These are phyloP conservation scores for Colletotrichum kahawae DNA, from an alignment of 2,329 filamentous ascomycete genomes.

Conservation along the genomic window DNA sequence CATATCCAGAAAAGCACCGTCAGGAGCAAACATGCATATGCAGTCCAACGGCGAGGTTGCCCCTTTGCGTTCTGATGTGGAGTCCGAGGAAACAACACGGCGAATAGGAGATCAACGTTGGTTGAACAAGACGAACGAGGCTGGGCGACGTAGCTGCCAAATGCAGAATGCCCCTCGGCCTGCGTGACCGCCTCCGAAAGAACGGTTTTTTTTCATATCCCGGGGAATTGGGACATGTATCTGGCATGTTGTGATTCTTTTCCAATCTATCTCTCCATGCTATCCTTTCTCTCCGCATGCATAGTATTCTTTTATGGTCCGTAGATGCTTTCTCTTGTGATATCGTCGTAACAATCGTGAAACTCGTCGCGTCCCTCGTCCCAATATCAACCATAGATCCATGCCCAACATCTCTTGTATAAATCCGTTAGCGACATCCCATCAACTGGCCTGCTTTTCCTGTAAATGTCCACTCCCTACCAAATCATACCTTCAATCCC, in stretches of 20 bases:
- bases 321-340: not conserved
- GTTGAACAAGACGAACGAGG: not conserved
- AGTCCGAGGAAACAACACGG: not conserved
- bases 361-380: not conserved
- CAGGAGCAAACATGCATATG: not conserved
- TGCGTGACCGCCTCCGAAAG: not conserved
- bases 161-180: not conserved
- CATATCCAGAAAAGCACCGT: not conserved
- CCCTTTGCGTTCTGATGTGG: not conserved
- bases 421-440: not conserved
- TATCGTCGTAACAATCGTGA: not conserved
- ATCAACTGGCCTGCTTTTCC: not conserved
- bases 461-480: too few relatives aligned
- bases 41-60: not conserved
- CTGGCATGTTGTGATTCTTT: not conserved
- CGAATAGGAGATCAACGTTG: not conserved
- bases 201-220: not conserved
- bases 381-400: not conserved
- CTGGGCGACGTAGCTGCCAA: not conserved
- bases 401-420: not conserved
- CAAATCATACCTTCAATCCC: not conserved
- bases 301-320: not conserved
- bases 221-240: not conserved
- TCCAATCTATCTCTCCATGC: not conserved
- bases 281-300: not conserved